Conservation (phyloP, 768 basidiomycete genomes). For the Hypsizygus marmoreus region DNA sequence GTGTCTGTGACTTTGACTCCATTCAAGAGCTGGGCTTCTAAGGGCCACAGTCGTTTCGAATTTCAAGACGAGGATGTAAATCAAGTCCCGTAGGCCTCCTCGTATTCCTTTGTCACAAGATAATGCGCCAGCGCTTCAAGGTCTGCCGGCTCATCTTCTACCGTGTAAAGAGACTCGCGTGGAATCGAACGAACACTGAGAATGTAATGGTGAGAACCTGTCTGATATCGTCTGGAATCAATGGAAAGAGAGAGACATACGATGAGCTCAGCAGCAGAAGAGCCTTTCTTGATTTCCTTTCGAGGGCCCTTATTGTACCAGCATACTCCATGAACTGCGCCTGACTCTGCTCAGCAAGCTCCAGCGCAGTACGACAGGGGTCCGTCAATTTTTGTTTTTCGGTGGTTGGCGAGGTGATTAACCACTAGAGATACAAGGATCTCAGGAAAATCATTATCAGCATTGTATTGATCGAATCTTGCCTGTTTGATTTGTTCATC, state of each 20-base stretch:
- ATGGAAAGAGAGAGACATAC: neutral
- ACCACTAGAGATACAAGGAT: slow-evolving; percentile 4
- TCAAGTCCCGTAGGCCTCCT: too few species aligned
- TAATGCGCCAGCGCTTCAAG: slow-evolving; percentile 13
- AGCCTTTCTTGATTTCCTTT: slow-evolving; percentile 10
- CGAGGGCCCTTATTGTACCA: slow-evolving; percentile 4
- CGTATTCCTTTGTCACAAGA: slow-evolving; percentile 8
- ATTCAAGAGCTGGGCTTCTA: too few species aligned
- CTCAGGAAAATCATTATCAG: slow-evolving; percentile 6
- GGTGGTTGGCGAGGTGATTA: neutral
- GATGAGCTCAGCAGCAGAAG: slow-evolving; percentile 12
- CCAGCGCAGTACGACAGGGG: slow-evolving; percentile 12
- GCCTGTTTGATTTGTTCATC: slow-evolving; percentile 3
- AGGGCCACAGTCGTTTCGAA: too few species aligned
- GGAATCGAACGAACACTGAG: slow-evolving; percentile 15
- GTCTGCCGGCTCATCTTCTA: slow-evolving; percentile 10
- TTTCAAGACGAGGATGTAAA: too few species aligned
- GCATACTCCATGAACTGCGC: slow-evolving; percentile 10
- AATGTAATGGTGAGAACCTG: slow-evolving; percentile 15
- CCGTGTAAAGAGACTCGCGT: slow-evolving; percentile 11
- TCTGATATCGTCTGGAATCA: neutral
- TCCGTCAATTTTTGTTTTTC: slow-evolving; percentile 13
- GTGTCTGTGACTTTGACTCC: too few species aligned
- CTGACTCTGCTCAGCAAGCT: slow-evolving; percentile 6
- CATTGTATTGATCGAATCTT: too few species aligned